Percentiles rank a stretch among this genome's conserved stretches.
These are phyloP conservation scores for Globisporangium echinulatum DNA, from an alignment of 352 stramenopile genomes.

Conservation along the genomic window DNA sequence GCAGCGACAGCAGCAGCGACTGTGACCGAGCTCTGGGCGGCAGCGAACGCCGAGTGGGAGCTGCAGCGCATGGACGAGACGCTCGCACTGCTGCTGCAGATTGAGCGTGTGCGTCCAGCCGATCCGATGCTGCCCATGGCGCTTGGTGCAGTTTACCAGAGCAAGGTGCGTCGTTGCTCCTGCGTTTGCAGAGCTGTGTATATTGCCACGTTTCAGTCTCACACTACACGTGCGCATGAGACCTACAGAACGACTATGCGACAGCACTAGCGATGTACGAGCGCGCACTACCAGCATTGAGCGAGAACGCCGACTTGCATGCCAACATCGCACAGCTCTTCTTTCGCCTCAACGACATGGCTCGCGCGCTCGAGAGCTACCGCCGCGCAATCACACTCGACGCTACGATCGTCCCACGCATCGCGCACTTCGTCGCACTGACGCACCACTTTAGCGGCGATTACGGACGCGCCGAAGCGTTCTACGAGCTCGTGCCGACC, in stretches of 20 bases:
- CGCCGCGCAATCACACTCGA: constrained; percentile 14
- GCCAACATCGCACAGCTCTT: constrained; percentile 28
- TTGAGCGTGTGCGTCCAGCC: constrained; percentile 18
- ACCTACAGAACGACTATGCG: constrained; percentile 16
- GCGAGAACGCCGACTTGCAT: constrained; percentile 15
- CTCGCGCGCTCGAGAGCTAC: constrained; percentile 10
- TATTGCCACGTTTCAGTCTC: neutral
- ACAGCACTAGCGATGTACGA: constrained; percentile 18
- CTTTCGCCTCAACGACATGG: constrained; percentile 19
- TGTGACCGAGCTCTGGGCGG: constrained; percentile 22
- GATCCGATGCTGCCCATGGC: constrained; percentile 17
- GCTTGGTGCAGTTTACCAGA: constrained; percentile 24
- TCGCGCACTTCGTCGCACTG: constrained; percentile 30
- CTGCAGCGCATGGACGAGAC: constrained; percentile 18
- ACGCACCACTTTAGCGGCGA: constrained; percentile 28
- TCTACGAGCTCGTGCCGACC: constrained; percentile 18
- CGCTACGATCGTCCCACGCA: neutral
- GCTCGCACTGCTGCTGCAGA: constrained; percentile 22
- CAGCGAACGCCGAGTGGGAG: constrained; percentile 17
- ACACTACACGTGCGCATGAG: neutral
- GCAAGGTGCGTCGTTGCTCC: constrained; percentile 8
- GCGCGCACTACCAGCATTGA: constrained; percentile 11
- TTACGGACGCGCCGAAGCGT: constrained; percentile 19
- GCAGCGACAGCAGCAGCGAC: neutral
- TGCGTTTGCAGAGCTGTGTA: neutral